Evolutionary conservation across 2,329 filamentous ascomycete species (phyloP).

Genomic region (Verticillium isaacii): DNA sequence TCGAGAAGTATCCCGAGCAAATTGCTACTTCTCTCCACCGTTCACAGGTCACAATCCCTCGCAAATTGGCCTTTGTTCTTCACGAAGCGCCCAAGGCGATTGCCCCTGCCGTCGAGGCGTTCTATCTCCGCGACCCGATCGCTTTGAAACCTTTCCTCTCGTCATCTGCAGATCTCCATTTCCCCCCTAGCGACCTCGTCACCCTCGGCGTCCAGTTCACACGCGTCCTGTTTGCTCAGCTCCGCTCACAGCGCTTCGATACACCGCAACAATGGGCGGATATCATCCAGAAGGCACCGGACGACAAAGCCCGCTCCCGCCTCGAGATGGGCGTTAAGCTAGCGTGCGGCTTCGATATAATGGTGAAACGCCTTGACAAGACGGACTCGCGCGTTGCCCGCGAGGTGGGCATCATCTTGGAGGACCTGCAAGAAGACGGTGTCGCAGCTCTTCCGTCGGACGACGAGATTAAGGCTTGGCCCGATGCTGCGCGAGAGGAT

Average conservation of each 20-base stretch:
- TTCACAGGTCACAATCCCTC: conserved; percentile 67
- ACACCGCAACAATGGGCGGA: conserved; percentile 51
- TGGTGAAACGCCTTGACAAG: conserved; percentile 63
- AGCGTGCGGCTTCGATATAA: conserved; percentile 85
- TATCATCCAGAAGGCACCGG: conserved; percentile 15
- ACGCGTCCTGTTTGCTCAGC: conserved; percentile 82
- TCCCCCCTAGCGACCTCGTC: conserved; percentile 76
- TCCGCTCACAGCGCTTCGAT: conserved; percentile 79
- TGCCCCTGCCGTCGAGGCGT: conserved; percentile 80
- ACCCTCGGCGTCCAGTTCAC: conserved; percentile 78
- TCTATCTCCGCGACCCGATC: conserved; percentile 84
- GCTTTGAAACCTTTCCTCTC: conserved; percentile 64
- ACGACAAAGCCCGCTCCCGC: conserved; percentile 27
- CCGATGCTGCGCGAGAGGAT: conserved; percentile 58
- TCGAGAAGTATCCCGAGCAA: conserved; percentile 76
- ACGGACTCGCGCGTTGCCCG: conserved; percentile 64
- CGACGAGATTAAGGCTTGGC: conserved; percentile 69
- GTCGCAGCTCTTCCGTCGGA: conserved; percentile 63
- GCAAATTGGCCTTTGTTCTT: conserved; percentile 75
- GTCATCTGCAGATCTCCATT: conserved; percentile 49
- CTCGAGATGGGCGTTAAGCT: conserved; percentile 82
- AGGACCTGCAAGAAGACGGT: conserved; percentile 71
- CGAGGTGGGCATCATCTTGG: conserved; percentile 71
- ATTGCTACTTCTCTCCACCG: conserved; percentile 74
- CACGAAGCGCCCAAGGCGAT: conserved; percentile 71